Base-by-base conservation (phyloP, 73 alveolate species). In the Paraurostyla sp. region DNA sequence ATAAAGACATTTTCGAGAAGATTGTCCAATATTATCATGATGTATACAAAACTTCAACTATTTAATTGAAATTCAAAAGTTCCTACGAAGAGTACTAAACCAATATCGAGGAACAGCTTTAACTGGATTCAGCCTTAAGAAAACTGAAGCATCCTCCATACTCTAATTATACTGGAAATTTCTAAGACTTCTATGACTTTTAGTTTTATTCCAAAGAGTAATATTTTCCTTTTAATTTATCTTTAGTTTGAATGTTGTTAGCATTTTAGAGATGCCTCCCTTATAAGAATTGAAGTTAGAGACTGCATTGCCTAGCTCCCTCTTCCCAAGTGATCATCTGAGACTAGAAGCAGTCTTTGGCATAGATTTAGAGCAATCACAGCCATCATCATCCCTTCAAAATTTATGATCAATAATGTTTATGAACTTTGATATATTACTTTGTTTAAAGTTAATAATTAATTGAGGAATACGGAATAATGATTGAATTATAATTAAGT, bases 241-340 rank as follows among this genome's bases (percentile, higher is more conserved):
- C 18, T 46, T 15, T 73, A 73, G 87, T 45, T 7, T 73, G 52
- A 45, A 45, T 2, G 73, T 73, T 27, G 73, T 43, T 13, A 73
- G 87, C 42, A 6, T 73, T 40, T 38, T 73, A 1, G 87, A 73
- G 27, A 43, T 73, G 57, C 87, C 87, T 43, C 41, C 73, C 7
- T 56, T 45, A 25, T 52, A 73, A 4, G 71, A 3, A 32, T 50
- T 73, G 23, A 73, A 68, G 1, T 30, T 15, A 45, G 87, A 73
- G 46, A 73, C 87, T 3, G 87, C 87, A 9, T 50, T 73, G 2
- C 87, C 87, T 0, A 48, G 30, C 36, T 43, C 69, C 4, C 20
- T 48, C 20, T 73, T 73, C 51, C 87, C 87, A 3, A 73, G 87
- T 50, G 87, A 73, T 27, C 87, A 73, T 36, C 43, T 73, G 50